Evolutionary conservation across 805 yeast species (phyloP).

Genomic region (Clavispora santaluciae): DNA sequence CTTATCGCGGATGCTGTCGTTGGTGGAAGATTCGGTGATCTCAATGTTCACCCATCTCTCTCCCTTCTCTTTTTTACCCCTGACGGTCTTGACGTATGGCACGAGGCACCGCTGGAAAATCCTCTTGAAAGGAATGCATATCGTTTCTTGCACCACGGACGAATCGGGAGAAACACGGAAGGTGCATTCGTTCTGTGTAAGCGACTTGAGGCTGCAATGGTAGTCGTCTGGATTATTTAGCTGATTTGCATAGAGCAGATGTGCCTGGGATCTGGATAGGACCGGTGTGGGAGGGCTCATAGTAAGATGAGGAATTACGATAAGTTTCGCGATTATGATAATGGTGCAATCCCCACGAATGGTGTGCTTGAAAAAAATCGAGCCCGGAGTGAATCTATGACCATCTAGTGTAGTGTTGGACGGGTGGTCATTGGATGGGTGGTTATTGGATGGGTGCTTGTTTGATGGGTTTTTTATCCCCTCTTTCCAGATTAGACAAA

Average conservation of each 20-base stretch:
- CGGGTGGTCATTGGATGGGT: too few species aligned
- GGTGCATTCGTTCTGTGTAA: constrained; percentile 41
- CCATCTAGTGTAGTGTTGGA: too few species aligned
- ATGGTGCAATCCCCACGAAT: not conserved
- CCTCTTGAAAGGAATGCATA: constrained; percentile 41
- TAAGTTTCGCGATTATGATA: not conserved
- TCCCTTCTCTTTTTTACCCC: constrained; percentile 22
- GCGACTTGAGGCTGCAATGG: constrained; percentile 28
- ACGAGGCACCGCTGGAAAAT: constrained; percentile 37
- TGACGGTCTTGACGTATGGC: constrained; percentile 15
- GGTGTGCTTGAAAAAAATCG: too few species aligned
- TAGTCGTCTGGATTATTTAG: constrained; percentile 27
- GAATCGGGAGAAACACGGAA: constrained; percentile 24
- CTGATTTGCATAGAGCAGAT: constrained; percentile 20
- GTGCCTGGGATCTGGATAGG: constrained; percentile 25
- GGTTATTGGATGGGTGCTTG: too few species aligned
- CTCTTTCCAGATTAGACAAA: too few species aligned
- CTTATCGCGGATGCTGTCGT: constrained; percentile 17
- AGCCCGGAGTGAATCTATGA: too few species aligned
- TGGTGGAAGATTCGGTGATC: constrained; percentile 31
- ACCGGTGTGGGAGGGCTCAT: constrained; percentile 47
- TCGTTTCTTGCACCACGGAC: constrained; percentile 27
- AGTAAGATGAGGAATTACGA: not conserved
- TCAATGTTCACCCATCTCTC: constrained; percentile 38
- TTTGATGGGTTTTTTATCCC: too few species aligned